Percentiles rank a stretch among this genome's conserved stretches.
Conservation (phyloP, 2,329 filamentous ascomycete species). For the Talaromyces sp. region DNA sequence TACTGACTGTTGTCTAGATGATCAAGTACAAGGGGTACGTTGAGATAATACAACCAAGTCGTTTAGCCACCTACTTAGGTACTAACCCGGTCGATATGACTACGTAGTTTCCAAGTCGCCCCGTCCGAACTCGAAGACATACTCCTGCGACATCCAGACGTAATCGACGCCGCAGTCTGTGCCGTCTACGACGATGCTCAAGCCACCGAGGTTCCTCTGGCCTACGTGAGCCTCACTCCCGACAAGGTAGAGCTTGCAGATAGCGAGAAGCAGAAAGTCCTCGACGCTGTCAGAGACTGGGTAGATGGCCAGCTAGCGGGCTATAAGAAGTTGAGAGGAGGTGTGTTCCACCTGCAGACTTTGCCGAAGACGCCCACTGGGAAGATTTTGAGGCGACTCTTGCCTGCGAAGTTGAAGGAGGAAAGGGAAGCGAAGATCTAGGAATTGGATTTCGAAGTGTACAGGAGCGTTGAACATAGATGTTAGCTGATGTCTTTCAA, state of each 20-base stretch:
- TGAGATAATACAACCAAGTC: neutral
- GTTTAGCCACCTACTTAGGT: neutral
- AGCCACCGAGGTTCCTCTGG: constrained; percentile 27
- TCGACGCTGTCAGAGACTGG: constrained; percentile 14
- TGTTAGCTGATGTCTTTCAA: neutral
- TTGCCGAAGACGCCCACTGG: constrained; percentile 26
- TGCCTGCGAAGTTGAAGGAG: constrained; percentile 14
- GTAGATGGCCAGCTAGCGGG: constrained; percentile 24
- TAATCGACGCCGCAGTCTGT: constrained; percentile 26
- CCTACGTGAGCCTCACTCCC: constrained; percentile 20
- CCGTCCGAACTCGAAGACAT: constrained; percentile 18
- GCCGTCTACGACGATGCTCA: constrained; percentile 26
- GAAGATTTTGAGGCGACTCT: constrained; percentile 24
- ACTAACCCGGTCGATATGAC: neutral
- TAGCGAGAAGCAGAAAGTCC: neutral
- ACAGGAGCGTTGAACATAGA: neutral
- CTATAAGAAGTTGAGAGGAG: constrained; percentile 26
- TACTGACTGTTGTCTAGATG: constrained; percentile 19
- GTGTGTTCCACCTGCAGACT: constrained; percentile 24
- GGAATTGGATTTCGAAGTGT: neutral
- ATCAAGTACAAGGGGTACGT: constrained; percentile 27
- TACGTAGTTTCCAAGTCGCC: constrained; percentile 25
- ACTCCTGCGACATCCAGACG: constrained; percentile 18
- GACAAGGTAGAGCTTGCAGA: neutral
- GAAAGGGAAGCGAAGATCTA: neutral